Evolutionary conservation across 2,329 filamentous ascomycete genomes (phyloP), one percentile per base, ranked within the genome.

Genomic region (Epicoccum nigrum): DNA sequence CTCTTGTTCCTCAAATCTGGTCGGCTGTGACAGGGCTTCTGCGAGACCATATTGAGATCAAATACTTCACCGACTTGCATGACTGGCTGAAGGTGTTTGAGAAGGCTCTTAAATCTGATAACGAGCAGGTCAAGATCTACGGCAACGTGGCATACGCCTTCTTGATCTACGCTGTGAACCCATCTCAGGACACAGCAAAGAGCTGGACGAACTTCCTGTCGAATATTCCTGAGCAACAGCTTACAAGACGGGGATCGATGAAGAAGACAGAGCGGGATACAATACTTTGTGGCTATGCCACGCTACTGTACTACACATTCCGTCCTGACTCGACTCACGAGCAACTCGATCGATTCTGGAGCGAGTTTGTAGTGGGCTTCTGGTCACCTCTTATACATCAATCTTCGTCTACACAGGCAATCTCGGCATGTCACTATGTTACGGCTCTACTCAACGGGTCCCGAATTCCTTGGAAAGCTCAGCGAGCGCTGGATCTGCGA

Each of bases 121-220:
- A 96, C 56, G 76, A 81, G 3, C 76, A 81, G 11, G 67, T 72
- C 28, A 35, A 88, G 87, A 35, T 67, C 6, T 86, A 95, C 64
- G 90, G 92, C 17, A 91, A 93, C 64, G 77, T 86, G 48, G 92
- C 92, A 1, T 97, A 93, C 90, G 90, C 89, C 62, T 87, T 89
- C 45, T 85, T 97, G 35, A 83, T 94, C 16, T 96, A 88, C 67
- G 83, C 86, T 6, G 81, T 90, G 13, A 82, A 87, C 45, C 81
- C 86, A 0, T 85, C 87, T 58, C 81, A 85, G 16, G 75, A 78
- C 2, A 85, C 82, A 0, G 71, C 77, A 4, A 75, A 76, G 4
- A 79, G 79, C 2, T 71, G 65, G 66, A 64, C 64, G 4, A 64
- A 63, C 8, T 65, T 73, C 47, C 58, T 72, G 7, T 17, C 63